Evolutionary conservation across 768 basidiomycete genomes (phyloP), one percentile per base, ranked within the genome.

Genomic region (Xerocomus potaroensis): DNA sequence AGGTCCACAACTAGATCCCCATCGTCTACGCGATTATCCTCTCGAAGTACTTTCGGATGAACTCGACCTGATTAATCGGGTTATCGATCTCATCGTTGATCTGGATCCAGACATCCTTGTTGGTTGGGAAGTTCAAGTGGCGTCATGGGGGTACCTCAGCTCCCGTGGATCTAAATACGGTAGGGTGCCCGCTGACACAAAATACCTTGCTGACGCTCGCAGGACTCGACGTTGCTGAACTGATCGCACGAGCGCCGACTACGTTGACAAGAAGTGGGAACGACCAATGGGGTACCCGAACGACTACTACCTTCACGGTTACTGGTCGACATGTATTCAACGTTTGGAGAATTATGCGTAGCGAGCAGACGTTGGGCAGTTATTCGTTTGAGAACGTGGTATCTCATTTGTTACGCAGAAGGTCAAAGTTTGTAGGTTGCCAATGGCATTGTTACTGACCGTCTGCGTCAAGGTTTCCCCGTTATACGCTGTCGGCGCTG

Each of bases 301-400:
- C 87, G 51, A 81, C 83, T 3, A 86, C 92, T 2, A 88, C 84
- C 2, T 86, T 99, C 66, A 84, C 81, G 51, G 83, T 93, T 31
- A 72, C 77, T 18, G 96, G 96, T 0, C 76, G 96, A 15, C 94
- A 99, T 61, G 86, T 95, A 27, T 72, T 99, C 38, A 96, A 98
- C 55, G 67, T 91, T 12, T 97, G 93, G 93, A 75, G 93, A 45
- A 80, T 97, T 42, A 88, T 97, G 78, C 83, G 91, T 27, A 79
- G 81, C 1, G 95, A 98, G 57, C 78, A 83, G 49, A 81, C 75
- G 16, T 67, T 97, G 44, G 78, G 75, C 29, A 81, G 78, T 49
- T 93, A 98, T 65, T 82, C 88, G 0, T 86, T 98, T 53, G 95
- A 97, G 67, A 91, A 94, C 54, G 83, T 90, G 0, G 88, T 74